Conservation (phyloP, 805 yeast species). For the Ogataea salicorniae region DNA sequence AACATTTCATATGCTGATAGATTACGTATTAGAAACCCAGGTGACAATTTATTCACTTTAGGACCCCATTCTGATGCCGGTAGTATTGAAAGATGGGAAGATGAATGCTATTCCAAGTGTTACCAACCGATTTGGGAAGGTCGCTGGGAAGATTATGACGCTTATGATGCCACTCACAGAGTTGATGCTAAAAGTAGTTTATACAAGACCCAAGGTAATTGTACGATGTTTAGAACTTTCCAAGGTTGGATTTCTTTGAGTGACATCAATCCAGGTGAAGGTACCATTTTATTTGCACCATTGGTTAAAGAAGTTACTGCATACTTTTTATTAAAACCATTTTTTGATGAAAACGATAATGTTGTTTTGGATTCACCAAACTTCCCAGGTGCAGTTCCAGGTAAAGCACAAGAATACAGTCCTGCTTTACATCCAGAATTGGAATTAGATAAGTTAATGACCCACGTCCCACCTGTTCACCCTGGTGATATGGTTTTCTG, state of each 20-base stretch:
- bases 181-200: conserved; percentile 29
- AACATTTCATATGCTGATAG: conserved; percentile 39
- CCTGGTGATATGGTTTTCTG: conserved; percentile 36
- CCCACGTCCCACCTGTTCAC: conserved; percentile 33
- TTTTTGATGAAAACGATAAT: conserved; percentile 30
- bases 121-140: conserved; percentile 35
- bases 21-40: conserved; percentile 36
- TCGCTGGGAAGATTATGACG: conserved; percentile 39
- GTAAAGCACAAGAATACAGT: conserved; percentile 31
- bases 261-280: conserved; percentile 33
- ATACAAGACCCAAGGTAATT: conserved; percentile 27
- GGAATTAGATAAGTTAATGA: conserved; percentile 27
- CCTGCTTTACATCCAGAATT: conserved; percentile 33
- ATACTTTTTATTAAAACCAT: conserved; percentile 36
- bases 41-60: conserved; percentile 28
- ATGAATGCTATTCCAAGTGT: conserved; percentile 30
- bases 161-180: conserved; percentile 34
- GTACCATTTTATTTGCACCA: conserved; percentile 36
- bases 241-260: conserved; percentile 43
- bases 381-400: conserved; percentile 37
- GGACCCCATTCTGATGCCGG: conserved; percentile 40
- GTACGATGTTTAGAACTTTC: conserved; percentile 32
- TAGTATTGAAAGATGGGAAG: conserved; percentile 44
- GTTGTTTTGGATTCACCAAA: conserved; percentile 29
- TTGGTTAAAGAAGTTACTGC: conserved; percentile 33